A percentile compares a stretch with the other conserved stretches of the same genome.
These are phyloP conservation scores for Cynara cardunculus DNA, from an alignment of 129 eudicot genomes.

Conservation along the genomic window DNA sequence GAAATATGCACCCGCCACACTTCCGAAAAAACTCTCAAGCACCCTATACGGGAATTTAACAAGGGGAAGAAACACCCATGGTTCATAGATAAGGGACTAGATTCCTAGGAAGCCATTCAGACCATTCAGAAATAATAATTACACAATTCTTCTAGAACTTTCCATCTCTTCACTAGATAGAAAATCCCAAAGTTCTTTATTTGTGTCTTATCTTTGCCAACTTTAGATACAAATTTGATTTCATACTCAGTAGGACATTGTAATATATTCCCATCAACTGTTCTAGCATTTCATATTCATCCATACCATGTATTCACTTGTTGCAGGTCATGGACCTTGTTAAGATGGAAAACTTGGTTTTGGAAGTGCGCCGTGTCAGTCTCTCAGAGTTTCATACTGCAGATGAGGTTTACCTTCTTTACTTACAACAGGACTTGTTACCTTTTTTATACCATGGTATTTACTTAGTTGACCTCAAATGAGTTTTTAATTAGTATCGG, in stretches of 20 bases:
- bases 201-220: neutral
- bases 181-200: neutral
- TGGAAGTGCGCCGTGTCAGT: constrained; percentile 80
- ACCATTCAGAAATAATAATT: no score
- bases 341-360: constrained; percentile 53
- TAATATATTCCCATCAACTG: neutral
- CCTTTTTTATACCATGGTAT: neutral
- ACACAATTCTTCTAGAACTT: neutral
- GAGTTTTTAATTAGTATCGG: neutral
- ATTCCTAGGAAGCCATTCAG: no score
- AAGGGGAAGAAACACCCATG: no score
- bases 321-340: constrained; percentile 93
- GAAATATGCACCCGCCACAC: neutral
- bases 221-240: neutral
- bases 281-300: neutral
- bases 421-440: neutral
- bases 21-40: no score
- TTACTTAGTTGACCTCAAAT: neutral
- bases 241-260: neutral
- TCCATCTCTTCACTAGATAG: neutral
- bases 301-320: neutral
- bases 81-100: no score
- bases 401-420: constrained; percentile 50
- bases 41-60: no score
- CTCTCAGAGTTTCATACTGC: constrained; percentile 90